Evolutionary conservation across 129 eudicot genomes (phyloP), one percentile per base, ranked within the genome.

Genomic region (Centaurea solstitialis): DNA sequence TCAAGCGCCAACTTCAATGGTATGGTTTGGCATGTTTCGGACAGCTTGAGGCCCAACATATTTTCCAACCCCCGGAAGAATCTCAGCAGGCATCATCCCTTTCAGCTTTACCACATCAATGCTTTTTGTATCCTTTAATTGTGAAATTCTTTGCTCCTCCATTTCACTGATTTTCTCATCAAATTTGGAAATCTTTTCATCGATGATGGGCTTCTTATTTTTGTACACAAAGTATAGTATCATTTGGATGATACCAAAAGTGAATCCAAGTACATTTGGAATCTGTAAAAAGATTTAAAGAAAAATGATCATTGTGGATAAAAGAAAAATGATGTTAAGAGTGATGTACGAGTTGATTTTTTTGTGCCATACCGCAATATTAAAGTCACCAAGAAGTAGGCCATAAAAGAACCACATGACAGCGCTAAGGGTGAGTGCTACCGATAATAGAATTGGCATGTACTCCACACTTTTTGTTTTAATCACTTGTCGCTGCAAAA

Each of bases 331-430:
- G 10, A 50, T 50, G 9, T 71, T 50, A 21, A n/a, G 18, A 9
- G 2, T 4, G 0, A 18, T n/a, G 68, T 79, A 11, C n/a, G 3
- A 10, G 38, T 2, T 7, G 10, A 47, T 9, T n/a, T 26, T 4
- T 4, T 17, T 30, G 2, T 64, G 45, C 65, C 93, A 81, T 90
- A 93, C 97, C 38, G 95, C 95, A 22, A 93, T 82, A 53, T 87
- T 81, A 71, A 43, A 87, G 83, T 93, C 96, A 23, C 92, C 89
- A 24, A 83, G 87, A 11, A 91, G 85, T 12, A 93, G 87, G 62
- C 98, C 96, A 43, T 87, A 93, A 78, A 90, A 87, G 88, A 93
- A 93, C 98, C 98, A 93, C 88, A 89, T 89, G 39, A 93, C 98
- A 8, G 98, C 96, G 40, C 91, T 93, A 3, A 93, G 74, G 9